Evolutionary conservation across 768 basidiomycete genomes (phyloP).

Genomic region (Boletus tomentosulus): DNA sequence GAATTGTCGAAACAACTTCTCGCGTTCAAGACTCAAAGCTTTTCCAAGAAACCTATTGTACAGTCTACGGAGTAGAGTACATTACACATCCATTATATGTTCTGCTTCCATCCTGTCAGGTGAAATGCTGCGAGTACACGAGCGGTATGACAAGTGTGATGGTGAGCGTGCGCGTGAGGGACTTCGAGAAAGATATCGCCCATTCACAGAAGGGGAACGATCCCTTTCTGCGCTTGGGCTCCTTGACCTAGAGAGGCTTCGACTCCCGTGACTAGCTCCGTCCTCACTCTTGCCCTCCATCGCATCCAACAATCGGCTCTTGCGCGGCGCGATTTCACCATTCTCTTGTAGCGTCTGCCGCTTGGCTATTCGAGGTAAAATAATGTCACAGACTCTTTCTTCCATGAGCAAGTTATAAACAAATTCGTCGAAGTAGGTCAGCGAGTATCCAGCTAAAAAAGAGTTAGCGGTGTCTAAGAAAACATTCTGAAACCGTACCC

Average conservation of each 20-base stretch:
- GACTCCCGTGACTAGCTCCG: conserved; percentile 39
- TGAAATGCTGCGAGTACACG: conserved; percentile 58
- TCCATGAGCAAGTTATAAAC: conserved; percentile 78
- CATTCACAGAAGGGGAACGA: conserved; percentile 41
- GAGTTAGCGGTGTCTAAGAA: not conserved
- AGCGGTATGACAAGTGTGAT: conserved; percentile 42
- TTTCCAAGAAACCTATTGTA: conserved; percentile 24
- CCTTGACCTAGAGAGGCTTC: conserved; percentile 25
- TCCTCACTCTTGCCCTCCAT: conserved; percentile 71
- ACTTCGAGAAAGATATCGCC: conserved; percentile 63
- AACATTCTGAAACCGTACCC: conserved; percentile 46
- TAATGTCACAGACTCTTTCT: conserved; percentile 95
- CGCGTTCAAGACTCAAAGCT: conserved; percentile 40
- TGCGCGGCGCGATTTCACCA: conserved; percentile 80
- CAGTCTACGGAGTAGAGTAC: conserved; percentile 22
- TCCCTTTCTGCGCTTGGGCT: conserved; percentile 22
- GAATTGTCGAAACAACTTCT: conserved; percentile 58
- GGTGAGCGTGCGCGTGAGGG: conserved; percentile 46
- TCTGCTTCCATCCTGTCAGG: conserved; percentile 50
- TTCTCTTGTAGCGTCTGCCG: conserved; percentile 88
- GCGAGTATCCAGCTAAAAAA: conserved; percentile 68
- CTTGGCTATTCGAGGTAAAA: conserved; percentile 85
- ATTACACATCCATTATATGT: conserved; percentile 12
- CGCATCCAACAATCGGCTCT: conserved; percentile 83
- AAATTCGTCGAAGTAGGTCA: conserved; percentile 92